Base-by-base conservation (phyloP, 164 flowering plant species). In the Kalanchoe fedtschenkoi region DNA sequence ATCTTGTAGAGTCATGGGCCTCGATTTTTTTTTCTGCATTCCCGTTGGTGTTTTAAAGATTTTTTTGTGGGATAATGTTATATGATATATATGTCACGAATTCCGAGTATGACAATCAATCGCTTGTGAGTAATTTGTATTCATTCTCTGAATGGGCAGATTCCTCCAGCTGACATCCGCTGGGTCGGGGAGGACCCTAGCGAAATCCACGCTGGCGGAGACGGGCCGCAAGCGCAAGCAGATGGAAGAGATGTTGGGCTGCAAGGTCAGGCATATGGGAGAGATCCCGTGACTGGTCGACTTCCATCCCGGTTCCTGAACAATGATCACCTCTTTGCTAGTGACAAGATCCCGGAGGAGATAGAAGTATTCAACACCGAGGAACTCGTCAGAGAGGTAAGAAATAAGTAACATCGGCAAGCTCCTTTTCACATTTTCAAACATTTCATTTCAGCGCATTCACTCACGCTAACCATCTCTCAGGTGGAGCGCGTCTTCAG, bases 401-500 rank as follows among this genome's bases (percentile, higher is more conserved):
- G n/a, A n/a, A n/a, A n/a, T n/a, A n/a, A n/a, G n/a, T n/a, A 64
- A 2, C 51, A 24, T 3, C 43, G 24, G 6, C 4, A 28, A 13
- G 19, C 26, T 3, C 2, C 35, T 32, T n/a, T 22, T 16, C 53
- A 43, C 15, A 29, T 41, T 42, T 22, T 24, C 32, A 37, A n/a
- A 24, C 15, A 15, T 34, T 37, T 41, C 42, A 63, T 22, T 15
- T 16, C 43, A 29, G n/a, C 38, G 29, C 63, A 29, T n/a, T 30
- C 62, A 57, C 43, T 30, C 62, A 57, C 43, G 21, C 62, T 39
- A 16, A 21, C 38, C 34, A 15, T 8, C 32, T 56, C 22, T 53
- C 79, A 93, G 99, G 97, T 90, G 56, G 96, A 90, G 72, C 85
- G 72, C 65, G 79, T 90, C 51, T 81, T 95, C 54, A 70, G 61